phyloP scores from a whole-genome alignment of 2,329 filamentous ascomycete species.

The Xylariaceae sp. region DNA sequence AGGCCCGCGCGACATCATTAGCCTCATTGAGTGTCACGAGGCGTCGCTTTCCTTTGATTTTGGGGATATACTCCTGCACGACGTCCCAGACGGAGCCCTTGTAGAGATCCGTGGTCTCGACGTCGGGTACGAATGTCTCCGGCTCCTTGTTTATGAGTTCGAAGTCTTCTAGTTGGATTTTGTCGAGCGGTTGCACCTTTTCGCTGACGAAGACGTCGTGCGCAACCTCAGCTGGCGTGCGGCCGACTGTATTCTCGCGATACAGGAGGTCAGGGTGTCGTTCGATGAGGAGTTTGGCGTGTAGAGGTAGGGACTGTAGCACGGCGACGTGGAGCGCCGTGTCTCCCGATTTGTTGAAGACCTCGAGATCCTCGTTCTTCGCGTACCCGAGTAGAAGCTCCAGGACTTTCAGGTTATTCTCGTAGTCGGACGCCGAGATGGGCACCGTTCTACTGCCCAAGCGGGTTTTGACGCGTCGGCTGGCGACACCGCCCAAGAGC shows the following conservation, averaged over 20 bases:
- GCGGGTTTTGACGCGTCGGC: conserved; percentile 1
- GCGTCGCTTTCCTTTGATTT: conserved; percentile 37
- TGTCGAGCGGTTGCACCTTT: conserved; percentile 25
- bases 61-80: conserved; percentile 24
- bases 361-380: conserved; percentile 49
- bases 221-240: conserved; percentile 65
- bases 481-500: conserved; percentile 35
- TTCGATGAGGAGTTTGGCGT: conserved; percentile 46
- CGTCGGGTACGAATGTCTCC: conserved; percentile 7
- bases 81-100: conserved; percentile 26
- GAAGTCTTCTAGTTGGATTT: no score
- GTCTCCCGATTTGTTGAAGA: conserved; percentile 61
- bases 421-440: conserved; percentile 20
- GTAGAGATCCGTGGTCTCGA: conserved; percentile 1
- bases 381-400: conserved; percentile 50
- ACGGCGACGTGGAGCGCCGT: conserved; percentile 58
- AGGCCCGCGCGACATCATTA: conserved; percentile 52
- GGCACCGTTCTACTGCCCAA: not conserved
- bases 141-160: conserved; percentile 12
- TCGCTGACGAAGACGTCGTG: conserved; percentile 47
- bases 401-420: conserved; percentile 39
- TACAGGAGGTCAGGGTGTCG: conserved; percentile 55
- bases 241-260: conserved; percentile 71
- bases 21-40: conserved; percentile 52
- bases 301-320: conserved; percentile 32